These are phyloP conservation scores for Colletotrichum melonis DNA, from an alignment of 2,329 filamentous ascomycete genomes.

Conservation along the genomic window DNA sequence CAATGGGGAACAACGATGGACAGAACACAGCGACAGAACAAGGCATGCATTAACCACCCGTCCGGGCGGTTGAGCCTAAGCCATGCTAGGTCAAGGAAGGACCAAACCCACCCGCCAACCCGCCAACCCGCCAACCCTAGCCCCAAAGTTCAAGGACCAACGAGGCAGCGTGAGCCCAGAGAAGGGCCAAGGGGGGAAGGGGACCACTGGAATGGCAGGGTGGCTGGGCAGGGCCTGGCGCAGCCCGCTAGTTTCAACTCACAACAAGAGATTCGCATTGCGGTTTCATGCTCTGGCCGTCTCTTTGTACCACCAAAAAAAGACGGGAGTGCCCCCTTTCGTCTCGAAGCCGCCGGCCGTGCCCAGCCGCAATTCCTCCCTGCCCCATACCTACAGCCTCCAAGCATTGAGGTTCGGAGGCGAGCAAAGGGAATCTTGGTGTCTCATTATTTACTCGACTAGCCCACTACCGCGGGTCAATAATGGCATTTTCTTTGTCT, in stretches of 20 bases:
- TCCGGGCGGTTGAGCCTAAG: constrained; percentile 31
- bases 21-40: background rate
- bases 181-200: background rate
- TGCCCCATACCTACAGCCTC: background rate
- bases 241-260: constrained; percentile 32
- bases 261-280: constrained; percentile 10
- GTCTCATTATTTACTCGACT: background rate
- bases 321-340: background rate
- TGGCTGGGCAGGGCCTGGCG: constrained; percentile 17
- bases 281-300: constrained; percentile 30
- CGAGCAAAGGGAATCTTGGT: background rate
- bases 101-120: background rate
- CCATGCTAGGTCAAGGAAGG: constrained; percentile 8
- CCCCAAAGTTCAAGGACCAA: background rate
- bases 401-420: too few species aligned
- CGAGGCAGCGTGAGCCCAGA: background rate
- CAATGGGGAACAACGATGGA: background rate
- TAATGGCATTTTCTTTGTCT: constrained; percentile 17
- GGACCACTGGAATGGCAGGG: constrained; percentile 13
- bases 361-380: constrained; percentile 23
- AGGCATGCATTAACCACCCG: constrained; percentile 18
- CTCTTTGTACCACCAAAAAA: constrained; percentile 7
- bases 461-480: background rate
- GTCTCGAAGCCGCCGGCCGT: constrained; percentile 6
- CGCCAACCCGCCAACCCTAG: background rate